Conservation (phyloP, 2,329 filamentous ascomycete species). For the Colletotrichum eremochloae region DNA sequence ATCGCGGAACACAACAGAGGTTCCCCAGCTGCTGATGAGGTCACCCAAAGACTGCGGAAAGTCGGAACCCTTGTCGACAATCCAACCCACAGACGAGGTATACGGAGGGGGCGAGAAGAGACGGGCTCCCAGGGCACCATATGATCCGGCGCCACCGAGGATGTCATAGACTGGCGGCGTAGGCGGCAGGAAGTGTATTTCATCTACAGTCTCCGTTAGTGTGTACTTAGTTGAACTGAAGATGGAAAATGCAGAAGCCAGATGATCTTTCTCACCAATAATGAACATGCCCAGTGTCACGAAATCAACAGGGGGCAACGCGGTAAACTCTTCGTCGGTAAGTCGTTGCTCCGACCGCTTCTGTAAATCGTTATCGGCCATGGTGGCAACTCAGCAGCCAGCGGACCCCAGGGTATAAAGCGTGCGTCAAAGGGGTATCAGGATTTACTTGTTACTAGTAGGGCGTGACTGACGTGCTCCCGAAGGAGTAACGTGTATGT, state of each 20-base stretch:
- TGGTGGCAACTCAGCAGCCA: background rate
- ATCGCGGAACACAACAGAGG: slow-evolving; percentile 76
- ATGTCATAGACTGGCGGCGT: slow-evolving; percentile 78
- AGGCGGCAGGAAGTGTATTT: slow-evolving; percentile 86
- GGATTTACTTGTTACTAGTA: background rate
- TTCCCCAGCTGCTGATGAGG: slow-evolving; percentile 81
- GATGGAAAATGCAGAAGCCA: background rate
- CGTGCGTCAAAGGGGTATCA: background rate
- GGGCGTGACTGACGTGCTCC: background rate
- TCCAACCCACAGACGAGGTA: slow-evolving; percentile 84
- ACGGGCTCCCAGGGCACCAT: slow-evolving; percentile 88
- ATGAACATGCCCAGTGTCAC: slow-evolving; percentile 82
- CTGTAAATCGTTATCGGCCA: slow-evolving; percentile 22
- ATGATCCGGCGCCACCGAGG: slow-evolving; percentile 90
- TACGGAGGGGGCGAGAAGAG: slow-evolving; percentile 80
- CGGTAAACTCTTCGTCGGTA: slow-evolving; percentile 50
- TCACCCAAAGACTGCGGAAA: slow-evolving; percentile 78
- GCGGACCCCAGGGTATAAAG: background rate
- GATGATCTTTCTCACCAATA: slow-evolving; percentile 65
- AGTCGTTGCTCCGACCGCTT: slow-evolving; percentile 10
- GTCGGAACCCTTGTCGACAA: slow-evolving; percentile 90
- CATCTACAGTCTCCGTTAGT: slow-evolving; percentile 69
- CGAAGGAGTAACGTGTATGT: too few species aligned
- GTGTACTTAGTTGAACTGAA: background rate
- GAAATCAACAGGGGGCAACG: slow-evolving; percentile 66